These are phyloP conservation scores for Diaporthe ampelina DNA, from an alignment of 2,329 filamentous ascomycete species.

Conservation along the genomic window DNA sequence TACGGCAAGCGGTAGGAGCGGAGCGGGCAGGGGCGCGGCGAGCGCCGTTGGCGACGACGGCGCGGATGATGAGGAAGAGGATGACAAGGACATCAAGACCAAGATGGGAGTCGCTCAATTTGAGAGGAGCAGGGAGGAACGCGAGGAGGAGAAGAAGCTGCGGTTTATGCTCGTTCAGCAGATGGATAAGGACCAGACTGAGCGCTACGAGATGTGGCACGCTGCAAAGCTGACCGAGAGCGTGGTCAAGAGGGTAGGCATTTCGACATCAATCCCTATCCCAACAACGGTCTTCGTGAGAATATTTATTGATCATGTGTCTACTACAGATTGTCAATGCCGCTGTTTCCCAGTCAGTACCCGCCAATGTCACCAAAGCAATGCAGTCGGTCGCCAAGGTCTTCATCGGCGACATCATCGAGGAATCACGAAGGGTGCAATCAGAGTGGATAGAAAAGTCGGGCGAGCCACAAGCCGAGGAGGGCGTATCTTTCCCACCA, in stretches of 20 bases:
- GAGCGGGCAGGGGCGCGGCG: constrained; percentile 54
- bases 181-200: constrained; percentile 76
- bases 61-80: constrained; percentile 57
- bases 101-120: constrained; percentile 50
- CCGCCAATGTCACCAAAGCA: constrained; percentile 79
- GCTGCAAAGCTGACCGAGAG: constrained; percentile 77
- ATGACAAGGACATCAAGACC: constrained; percentile 48
- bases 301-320: constrained; percentile 27
- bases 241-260: constrained; percentile 75
- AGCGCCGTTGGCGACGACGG: constrained; percentile 68
- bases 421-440: constrained; percentile 78
- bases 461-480: constrained; percentile 70
- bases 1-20: constrained; percentile 58
- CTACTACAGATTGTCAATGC: constrained; percentile 78
- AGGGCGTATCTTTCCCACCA: constrained; percentile 52
- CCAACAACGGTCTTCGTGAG: background rate
- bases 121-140: constrained; percentile 63
- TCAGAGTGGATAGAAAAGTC: constrained; percentile 75
- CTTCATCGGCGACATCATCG: constrained; percentile 82
- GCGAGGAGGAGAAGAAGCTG: constrained; percentile 75
- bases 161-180: constrained; percentile 73
- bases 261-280: background rate
- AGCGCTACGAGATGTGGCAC: constrained; percentile 79
- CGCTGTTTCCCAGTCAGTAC: constrained; percentile 84
- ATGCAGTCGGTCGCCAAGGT: constrained; percentile 83